A percentile compares a stretch with the other conserved stretches of the same genome.
Evolutionary conservation across 192 early-diverging fungal species (phyloP).

Genomic region (Backusella macrospora): DNA sequence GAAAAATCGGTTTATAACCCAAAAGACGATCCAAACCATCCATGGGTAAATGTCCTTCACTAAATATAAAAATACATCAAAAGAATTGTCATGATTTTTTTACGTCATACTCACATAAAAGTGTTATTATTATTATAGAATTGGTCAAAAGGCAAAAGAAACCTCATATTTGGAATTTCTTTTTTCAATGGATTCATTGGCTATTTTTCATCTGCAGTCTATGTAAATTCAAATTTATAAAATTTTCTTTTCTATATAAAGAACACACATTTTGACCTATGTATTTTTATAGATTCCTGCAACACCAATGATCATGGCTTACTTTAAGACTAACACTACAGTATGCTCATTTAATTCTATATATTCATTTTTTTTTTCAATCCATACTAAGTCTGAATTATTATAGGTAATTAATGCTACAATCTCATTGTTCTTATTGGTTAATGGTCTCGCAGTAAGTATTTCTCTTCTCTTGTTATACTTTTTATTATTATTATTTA

Average conservation of each 20-base stretch:
- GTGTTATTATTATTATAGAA: not conserved
- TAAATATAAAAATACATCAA: not conserved
- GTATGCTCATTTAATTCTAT: not conserved
- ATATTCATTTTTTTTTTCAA: not conserved
- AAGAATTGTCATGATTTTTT: too few relatives aligned
- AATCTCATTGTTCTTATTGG: not conserved
- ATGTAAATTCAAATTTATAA: not conserved
- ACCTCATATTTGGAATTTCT: not conserved
- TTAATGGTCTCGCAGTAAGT: slow-evolving; percentile 15
- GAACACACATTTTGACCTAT: not conserved
- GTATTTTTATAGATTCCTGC: not conserved
- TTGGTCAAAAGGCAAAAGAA: not conserved
- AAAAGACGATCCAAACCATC: not conserved
- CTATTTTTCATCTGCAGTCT: not conserved
- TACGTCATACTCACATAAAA: not conserved
- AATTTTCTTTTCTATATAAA: too few relatives aligned
- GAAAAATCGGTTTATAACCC: not conserved
- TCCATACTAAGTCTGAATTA: not conserved
- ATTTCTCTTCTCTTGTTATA: too few relatives aligned
- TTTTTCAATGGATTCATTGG: not conserved
- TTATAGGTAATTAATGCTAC: slow-evolving; percentile 6
- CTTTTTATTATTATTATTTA: too few relatives aligned
- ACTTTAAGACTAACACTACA: not conserved
- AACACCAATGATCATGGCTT: not conserved
- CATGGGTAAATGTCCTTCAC: not conserved